Base-by-base conservation (phyloP, 2,329 filamentous ascomycete genomes). In the Rhytidhysteron rufulum region DNA sequence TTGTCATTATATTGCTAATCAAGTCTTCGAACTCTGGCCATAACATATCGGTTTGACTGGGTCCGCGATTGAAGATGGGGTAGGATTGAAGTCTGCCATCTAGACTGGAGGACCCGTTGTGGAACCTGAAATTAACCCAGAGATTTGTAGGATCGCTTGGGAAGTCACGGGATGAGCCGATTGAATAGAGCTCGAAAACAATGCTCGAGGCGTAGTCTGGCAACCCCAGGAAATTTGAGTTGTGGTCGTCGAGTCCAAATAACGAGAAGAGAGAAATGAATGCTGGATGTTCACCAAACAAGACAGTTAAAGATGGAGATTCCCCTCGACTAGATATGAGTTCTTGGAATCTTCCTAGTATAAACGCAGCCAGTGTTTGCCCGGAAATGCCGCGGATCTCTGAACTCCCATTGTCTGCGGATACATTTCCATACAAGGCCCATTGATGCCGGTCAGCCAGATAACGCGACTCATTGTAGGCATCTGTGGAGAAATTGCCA, bases 111-210 rank as follows among this genome's bases (percentile, higher is more conserved):
- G 77, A 78, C 35, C 75, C 76, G 49, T 82, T 82, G 49, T 74
- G 75, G 60, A 77, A 73, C 41, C 72, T 64, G 54, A 82, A 79
- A 16, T 75, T 70, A 21, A 82, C 72, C 57, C 63, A 77, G 30
- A 82, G 66, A 17, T 79, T 66, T 3, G 63, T 55, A 0, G 53
- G 51, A 11, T 48, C 62, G 55, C 15, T 57, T 49, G 32, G 71
- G 57, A 40, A 79, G 47, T 29, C 58, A 47, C 31, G 66, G 21
- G 40, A 42, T 2, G 21, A 3, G 13, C 54, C 55, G 7, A 75
- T 57, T 19, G 71, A 70, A 42, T 75, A 72, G 45, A 82, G 56
- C 59, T 65, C 62, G 37, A 64, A 58, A 31, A 62, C 40, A 31
- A 63, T 65, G 34, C 62, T 55, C 13, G 65, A 67, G 16, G 42